Evolutionary conservation across 257 asterid species (phyloP).

Genomic region (Ligustrum vulgare): DNA sequence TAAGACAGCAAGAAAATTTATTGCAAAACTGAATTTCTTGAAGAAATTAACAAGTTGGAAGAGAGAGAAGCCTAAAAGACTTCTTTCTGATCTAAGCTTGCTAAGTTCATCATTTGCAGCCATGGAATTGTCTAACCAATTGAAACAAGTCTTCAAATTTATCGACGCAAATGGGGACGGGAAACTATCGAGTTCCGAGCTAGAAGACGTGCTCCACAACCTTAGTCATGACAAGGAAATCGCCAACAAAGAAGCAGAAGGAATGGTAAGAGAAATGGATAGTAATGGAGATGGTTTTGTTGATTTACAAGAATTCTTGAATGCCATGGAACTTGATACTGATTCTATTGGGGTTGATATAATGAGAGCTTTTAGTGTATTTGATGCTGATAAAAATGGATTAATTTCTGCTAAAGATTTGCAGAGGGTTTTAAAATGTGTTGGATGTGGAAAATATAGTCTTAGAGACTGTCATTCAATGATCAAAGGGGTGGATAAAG

Average conservation of each 20-base stretch:
- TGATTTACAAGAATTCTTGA: conserved; percentile 64
- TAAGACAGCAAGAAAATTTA: conserved; percentile 27
- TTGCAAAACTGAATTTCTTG: conserved; percentile 22
- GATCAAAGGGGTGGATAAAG: conserved; percentile 64
- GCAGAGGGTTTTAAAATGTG: conserved; percentile 47
- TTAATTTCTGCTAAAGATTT: conserved; percentile 59
- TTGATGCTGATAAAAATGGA: conserved; percentile 61
- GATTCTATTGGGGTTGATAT: conserved; percentile 33
- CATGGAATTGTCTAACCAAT: conserved; percentile 48
- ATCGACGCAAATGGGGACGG: conserved; percentile 74
- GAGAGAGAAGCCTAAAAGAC: conserved; percentile 21
- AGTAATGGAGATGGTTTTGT: conserved; percentile 66
- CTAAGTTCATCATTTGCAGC: conserved; percentile 38
- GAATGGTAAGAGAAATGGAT: conserved; percentile 66
- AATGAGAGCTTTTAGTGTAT: conserved; percentile 48
- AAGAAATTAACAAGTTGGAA: conserved; percentile 26
- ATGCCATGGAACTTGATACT: conserved; percentile 26
- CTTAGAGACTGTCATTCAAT: conserved; percentile 48
- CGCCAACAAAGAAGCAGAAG: conserved; percentile 52
- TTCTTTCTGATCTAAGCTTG: conserved; percentile 30
- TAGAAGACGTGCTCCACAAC: conserved; percentile 37
- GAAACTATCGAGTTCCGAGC: conserved; percentile 53
- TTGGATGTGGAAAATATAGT: conserved; percentile 51
- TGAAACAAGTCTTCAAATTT: conserved; percentile 56
- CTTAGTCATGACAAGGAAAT: conserved; percentile 38